phyloP scores from a whole-genome alignment of 345 rosid species.

The Toxicodendron radicans region DNA sequence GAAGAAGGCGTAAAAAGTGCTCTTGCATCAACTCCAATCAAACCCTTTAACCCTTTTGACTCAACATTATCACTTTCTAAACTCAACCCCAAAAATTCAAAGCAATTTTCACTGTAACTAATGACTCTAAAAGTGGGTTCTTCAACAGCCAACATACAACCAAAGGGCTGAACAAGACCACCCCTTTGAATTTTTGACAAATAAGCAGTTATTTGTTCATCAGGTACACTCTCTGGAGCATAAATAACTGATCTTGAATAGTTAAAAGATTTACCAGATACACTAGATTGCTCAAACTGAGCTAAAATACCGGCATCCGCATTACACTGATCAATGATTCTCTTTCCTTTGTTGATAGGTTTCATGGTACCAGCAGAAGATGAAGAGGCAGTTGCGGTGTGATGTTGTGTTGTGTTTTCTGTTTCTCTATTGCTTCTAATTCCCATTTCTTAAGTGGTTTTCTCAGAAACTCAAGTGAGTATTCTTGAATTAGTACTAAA shows the following conservation, averaged over 20 bases:
- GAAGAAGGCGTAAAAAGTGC: constrained; percentile 60
- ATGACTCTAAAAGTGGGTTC: constrained; percentile 62
- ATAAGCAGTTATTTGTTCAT: constrained; percentile 65
- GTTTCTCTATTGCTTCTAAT: constrained; percentile 19
- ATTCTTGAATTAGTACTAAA: not conserved
- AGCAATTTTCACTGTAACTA: constrained; percentile 65
- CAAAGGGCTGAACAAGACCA: constrained; percentile 76
- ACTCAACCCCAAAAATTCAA: constrained; percentile 47
- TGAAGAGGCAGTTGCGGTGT: constrained; percentile 20
- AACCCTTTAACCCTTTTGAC: constrained; percentile 27
- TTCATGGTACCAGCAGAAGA: constrained; percentile 56
- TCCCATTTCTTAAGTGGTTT: constrained; percentile 9
- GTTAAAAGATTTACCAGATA: constrained; percentile 69
- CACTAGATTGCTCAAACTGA: constrained; percentile 61
- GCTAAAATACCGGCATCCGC: constrained; percentile 77
- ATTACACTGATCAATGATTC: constrained; percentile 61
- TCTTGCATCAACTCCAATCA: constrained; percentile 73
- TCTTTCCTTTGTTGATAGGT: constrained; percentile 35
- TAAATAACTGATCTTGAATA: constrained; percentile 59
- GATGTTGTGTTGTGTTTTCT: not conserved
- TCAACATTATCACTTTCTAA: constrained; percentile 15
- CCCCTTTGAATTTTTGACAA: constrained; percentile 77
- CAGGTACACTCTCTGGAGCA: constrained; percentile 52
- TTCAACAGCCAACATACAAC: constrained; percentile 70
- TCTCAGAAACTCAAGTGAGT: constrained; percentile 15